A percentile compares a stretch with the other conserved stretches of the same genome.
Evolutionary conservation across 2,329 filamentous ascomycete genomes (phyloP).

Genomic region (Fusarium euwallaceae): DNA sequence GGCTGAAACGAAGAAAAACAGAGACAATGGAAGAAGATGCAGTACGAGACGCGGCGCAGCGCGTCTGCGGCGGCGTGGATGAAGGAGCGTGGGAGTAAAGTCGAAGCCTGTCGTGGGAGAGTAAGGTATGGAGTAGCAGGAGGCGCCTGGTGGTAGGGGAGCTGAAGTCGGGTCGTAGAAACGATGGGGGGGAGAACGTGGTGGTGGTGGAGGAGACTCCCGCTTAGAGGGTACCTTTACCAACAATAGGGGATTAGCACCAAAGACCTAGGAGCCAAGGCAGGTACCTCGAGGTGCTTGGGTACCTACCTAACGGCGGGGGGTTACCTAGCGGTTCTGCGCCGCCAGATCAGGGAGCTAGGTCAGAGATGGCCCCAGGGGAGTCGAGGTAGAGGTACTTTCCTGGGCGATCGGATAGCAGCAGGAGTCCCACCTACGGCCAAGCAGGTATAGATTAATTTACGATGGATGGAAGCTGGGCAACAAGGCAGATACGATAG

Average conservation of each 20-base stretch:
- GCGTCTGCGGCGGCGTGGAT: constrained; percentile 41
- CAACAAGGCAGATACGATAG: background rate
- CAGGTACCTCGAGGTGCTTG: constrained; percentile 27
- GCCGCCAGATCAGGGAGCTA: constrained; percentile 31
- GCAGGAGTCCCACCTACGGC: constrained; percentile 8
- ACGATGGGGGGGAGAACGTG: constrained; percentile 24
- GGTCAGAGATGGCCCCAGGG: constrained; percentile 21
- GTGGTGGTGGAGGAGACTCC: constrained; percentile 30
- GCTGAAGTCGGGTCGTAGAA: constrained; percentile 40
- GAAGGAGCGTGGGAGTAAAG: constrained; percentile 49
- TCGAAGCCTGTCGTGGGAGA: constrained; percentile 48
- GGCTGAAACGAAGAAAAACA: constrained; percentile 34
- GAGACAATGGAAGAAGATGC: constrained; percentile 36
- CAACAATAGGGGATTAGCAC: constrained; percentile 33
- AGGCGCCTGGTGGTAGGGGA: constrained; percentile 44
- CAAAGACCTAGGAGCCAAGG: constrained; percentile 28
- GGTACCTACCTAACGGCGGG: constrained; percentile 24
- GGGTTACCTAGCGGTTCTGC: constrained; percentile 17
- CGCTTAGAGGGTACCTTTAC: constrained; percentile 23
- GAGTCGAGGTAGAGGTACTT: constrained; percentile 5
- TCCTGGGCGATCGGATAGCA: constrained; percentile 25
- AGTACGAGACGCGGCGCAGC: constrained; percentile 44
- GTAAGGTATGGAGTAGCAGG: constrained; percentile 43
- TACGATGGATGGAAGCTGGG: background rate
- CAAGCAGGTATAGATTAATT: background rate